Evolutionary conservation across 805 yeast genomes (phyloP).

Genomic region (Jamesozyma rosinii): DNA sequence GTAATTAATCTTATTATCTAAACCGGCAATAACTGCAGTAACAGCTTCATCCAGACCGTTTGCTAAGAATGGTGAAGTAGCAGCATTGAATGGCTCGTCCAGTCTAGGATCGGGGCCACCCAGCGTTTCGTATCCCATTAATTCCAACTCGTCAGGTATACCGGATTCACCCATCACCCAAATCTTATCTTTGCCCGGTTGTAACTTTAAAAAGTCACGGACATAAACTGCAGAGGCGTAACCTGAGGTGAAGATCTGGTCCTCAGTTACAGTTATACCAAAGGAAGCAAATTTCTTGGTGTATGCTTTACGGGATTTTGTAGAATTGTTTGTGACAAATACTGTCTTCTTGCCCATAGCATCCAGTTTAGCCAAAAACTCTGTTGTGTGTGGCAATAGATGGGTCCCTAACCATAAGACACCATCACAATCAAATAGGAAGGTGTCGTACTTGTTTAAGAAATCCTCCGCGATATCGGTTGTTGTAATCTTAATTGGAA

Average conservation of each 20-base stretch:
- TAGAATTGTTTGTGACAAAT: constrained; percentile 92
- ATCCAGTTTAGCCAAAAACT: constrained; percentile 57
- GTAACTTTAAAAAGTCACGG: constrained; percentile 62
- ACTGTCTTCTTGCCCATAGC: constrained; percentile 53
- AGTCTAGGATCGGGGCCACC: constrained; percentile 77
- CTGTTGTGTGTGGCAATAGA: constrained; percentile 66
- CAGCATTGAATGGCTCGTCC: constrained; percentile 45
- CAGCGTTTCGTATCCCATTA: constrained; percentile 61
- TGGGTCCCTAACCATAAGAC: constrained; percentile 89
- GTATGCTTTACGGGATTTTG: constrained; percentile 77
- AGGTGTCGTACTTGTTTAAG: constrained; percentile 65
- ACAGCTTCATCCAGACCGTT: constrained; percentile 58
- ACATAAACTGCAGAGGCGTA: constrained; percentile 86
- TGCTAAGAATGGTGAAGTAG: constrained; percentile 39
- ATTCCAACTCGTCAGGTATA: constrained; percentile 65
- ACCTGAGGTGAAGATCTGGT: constrained; percentile 84
- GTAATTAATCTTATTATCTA: constrained; percentile 70
- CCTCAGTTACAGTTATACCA: constrained; percentile 36
- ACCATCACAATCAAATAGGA: constrained; percentile 94
- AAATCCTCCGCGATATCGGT: constrained; percentile 44
- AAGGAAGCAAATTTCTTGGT: constrained; percentile 61
- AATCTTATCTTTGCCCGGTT: constrained; percentile 62
- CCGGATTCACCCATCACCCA: constrained; percentile 89
- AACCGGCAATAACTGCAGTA: constrained; percentile 84
- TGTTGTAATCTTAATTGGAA: constrained; percentile 40